phyloP scores from a whole-genome alignment of 2,329 filamentous ascomycete genomes.

The Paracamarosporium sp. region DNA sequence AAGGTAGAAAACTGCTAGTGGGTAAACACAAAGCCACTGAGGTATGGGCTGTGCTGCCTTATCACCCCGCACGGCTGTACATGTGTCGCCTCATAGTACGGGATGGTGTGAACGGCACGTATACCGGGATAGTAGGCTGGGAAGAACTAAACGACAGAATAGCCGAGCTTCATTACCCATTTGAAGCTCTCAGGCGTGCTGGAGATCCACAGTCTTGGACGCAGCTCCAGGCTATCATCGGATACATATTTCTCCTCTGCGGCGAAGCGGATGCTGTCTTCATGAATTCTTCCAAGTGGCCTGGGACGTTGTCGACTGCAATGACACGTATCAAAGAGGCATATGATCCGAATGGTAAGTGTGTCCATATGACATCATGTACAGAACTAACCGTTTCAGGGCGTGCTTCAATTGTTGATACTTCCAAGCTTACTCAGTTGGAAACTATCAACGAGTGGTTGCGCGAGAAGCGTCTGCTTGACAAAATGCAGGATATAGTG shows the following conservation, averaged over 20 bases:
- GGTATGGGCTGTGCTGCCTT: neutral
- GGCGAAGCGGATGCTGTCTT: neutral
- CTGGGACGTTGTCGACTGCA: neutral
- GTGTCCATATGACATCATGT: no score
- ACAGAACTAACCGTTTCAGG: neutral
- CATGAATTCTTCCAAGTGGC: neutral
- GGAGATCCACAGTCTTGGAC: neutral
- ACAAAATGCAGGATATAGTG: neutral
- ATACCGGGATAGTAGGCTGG: neutral
- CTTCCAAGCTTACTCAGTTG: neutral
- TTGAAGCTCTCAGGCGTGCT: neutral
- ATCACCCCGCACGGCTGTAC: neutral
- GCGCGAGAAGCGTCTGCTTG: neutral
- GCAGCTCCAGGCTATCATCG: neutral
- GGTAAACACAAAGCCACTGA: neutral
- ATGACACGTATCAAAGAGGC: neutral
- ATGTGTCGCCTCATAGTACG: neutral
- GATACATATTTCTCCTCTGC: neutral
- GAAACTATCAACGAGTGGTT: neutral
- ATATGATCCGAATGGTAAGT: neutral
- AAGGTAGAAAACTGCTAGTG: neutral
- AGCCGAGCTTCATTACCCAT: neutral
- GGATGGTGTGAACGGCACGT: neutral
- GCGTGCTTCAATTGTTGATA: neutral
- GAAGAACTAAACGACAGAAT: neutral